Conservation (phyloP, 352 stramenopile species). For the Pythium angustatum region DNA sequence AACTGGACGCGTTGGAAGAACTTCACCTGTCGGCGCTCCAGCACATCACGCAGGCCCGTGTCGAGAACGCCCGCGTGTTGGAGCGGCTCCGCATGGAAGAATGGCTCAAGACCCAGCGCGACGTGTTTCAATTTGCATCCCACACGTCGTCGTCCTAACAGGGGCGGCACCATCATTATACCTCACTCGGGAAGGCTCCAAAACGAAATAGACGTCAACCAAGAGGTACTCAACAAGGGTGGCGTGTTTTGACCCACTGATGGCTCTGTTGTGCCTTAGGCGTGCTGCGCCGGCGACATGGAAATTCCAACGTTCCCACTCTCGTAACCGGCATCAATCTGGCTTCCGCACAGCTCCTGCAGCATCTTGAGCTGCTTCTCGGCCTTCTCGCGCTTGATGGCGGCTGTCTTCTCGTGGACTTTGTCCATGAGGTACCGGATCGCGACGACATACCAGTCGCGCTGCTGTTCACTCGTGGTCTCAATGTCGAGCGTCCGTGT, state of each 20-base stretch:
- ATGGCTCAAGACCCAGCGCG: slow-evolving; percentile 72
- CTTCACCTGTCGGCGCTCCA: slow-evolving; percentile 57
- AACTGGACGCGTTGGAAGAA: slow-evolving; percentile 74
- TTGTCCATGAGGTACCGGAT: slow-evolving; percentile 86
- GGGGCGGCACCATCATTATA: too few species aligned
- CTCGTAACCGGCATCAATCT: slow-evolving; percentile 7
- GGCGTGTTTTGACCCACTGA: too few species aligned
- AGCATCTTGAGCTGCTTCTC: slow-evolving; percentile 79
- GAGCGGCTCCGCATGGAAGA: slow-evolving; percentile 73
- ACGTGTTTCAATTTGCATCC: slow-evolving; percentile 46
- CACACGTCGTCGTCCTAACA: slow-evolving; percentile 7
- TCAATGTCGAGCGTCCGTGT: slow-evolving; percentile 77
- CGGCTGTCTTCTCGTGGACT: slow-evolving; percentile 78
- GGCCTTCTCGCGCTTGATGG: slow-evolving; percentile 72
- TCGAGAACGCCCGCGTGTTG: slow-evolving; percentile 54
- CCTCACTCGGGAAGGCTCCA: not conserved
- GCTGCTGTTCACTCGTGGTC: slow-evolving; percentile 63
- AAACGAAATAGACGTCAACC: not conserved
- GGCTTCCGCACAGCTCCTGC: slow-evolving; percentile 58
- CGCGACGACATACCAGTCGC: slow-evolving; percentile 87
- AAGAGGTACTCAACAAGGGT: too few species aligned
- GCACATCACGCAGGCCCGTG: slow-evolving; percentile 60
- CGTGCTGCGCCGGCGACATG: slow-evolving; percentile 19
- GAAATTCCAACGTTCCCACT: slow-evolving; percentile 31
- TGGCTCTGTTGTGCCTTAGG: slow-evolving; percentile 13